Percentiles rank a stretch among this genome's conserved stretches.
Evolutionary conservation across 495 filamentous ascomycete species (phyloP).

Genomic region (Chaetomium cochliodes): DNA sequence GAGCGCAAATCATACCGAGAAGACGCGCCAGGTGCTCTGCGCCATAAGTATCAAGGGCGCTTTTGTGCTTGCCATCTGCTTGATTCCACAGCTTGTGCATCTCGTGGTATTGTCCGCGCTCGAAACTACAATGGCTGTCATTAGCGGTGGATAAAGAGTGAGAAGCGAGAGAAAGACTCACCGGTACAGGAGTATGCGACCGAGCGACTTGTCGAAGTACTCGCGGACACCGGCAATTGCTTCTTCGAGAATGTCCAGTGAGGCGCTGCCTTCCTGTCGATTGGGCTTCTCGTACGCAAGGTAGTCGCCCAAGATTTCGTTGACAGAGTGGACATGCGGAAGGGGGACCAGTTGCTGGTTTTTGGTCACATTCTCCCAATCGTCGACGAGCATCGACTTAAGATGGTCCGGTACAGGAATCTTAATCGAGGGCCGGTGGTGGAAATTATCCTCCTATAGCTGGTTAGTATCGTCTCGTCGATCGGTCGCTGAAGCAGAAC

Average conservation of each 20-base stretch:
- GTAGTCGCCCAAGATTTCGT: constrained; percentile 77
- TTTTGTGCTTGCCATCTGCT: constrained; percentile 60
- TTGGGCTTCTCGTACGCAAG: constrained; percentile 64
- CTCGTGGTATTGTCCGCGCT: constrained; percentile 78
- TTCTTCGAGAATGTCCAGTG: constrained; percentile 84
- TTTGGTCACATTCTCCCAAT: constrained; percentile 99
- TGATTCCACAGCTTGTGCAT: constrained; percentile 62
- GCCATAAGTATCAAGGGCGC: constrained; percentile 77
- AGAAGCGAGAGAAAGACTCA: constrained; percentile 28
- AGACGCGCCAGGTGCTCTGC: constrained; percentile 86
- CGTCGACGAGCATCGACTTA: constrained; percentile 89
- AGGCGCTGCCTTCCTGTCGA: constrained; percentile 61
- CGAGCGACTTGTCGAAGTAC: constrained; percentile 87
- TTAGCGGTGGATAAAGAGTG: background rate
- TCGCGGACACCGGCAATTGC: constrained; percentile 77
- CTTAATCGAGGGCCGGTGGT: constrained; percentile 73
- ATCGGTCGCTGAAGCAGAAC: background rate
- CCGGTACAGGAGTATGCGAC: constrained; percentile 84
- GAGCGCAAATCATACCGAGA: constrained; percentile 61
- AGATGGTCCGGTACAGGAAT: constrained; percentile 79
- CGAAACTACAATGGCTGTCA: constrained; percentile 55
- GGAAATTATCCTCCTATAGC: constrained; percentile 79
- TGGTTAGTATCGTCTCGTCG: constrained; percentile 26
- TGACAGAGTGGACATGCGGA: constrained; percentile 71
- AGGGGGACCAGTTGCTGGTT: constrained; percentile 81